Evolutionary conservation across 306 rosid species (phyloP), one percentile per base, ranked within the genome.

Genomic region (Prunus campanulata): DNA sequence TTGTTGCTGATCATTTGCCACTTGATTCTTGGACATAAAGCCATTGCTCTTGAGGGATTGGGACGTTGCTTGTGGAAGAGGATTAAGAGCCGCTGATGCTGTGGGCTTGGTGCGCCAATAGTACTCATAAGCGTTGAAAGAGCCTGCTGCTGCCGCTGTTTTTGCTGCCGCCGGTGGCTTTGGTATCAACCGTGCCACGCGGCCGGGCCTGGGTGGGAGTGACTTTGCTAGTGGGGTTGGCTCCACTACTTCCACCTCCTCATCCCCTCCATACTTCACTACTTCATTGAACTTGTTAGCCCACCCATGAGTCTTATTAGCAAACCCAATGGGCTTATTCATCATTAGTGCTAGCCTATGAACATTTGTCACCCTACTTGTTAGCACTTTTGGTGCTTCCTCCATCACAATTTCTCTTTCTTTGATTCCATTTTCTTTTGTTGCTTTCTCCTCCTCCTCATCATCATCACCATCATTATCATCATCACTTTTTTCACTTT

Each of bases 41-140:
- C 68, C 14, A 66, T 85, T 83, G 59, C 22, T 75, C 62, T 20
- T 49, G 51, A 60, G 56, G 56, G 80, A 44, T 24, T n/a, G n/a
- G 70, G 2, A 8, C 63, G 30, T 44, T 63, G 86, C 85, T 25
- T 79, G 78, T 8, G 76, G 55, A 13, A 73, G 81, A 44, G 79
- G 79, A 54, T 78, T 71, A 13, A 68, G 46, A 22, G 69, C 66
- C 8, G 73, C 72, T 42, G 84, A 20, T 27, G 57, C 76, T 3
- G 89, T 25, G 16, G 90, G 82, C 39, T 86, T 86, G 72, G 89
- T 13, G 57, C 84, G 83, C 97, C 97, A 92, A 64, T 85, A 89
- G 84, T 86, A 86, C 24, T 90, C 96, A 74, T 88, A 90, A 8
- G 85, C 77, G 81, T 95, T 92, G 63, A 92, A 79, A 54, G 92